Base-by-base conservation (phyloP, 495 filamentous ascomycete species). In the Penicillium maclennaniae region DNA sequence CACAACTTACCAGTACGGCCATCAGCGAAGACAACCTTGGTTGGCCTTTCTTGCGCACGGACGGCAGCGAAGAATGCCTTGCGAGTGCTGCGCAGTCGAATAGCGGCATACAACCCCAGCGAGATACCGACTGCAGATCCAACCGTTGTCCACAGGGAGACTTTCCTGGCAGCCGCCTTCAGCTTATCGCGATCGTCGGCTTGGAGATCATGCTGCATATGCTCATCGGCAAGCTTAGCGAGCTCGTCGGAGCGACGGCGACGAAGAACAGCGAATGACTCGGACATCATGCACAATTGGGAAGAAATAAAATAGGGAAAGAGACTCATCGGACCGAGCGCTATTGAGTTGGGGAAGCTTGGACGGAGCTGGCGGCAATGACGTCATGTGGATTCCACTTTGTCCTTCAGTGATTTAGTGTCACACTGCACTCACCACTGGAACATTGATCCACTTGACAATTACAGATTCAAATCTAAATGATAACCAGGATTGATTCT, bases 131-230 rank as follows among this genome's bases (percentile, higher is more conserved):
- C 41, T 0, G 82, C 65, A 1, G 82, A 81, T 14, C 85, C 86
- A 52, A 87, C 59, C 4, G 73, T 70, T 3, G 81, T 74, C 68
- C 82, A 76, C 4, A 69, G 69, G 14, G 71, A 73, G 16, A 86
- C 67, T 43, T 69, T 80, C 6, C 51, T 56, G 10, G 82, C 79
- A 7, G 85, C 86, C 6, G 55, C 67, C 25, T 73, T 70, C 10
- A 89, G 70, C 2, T 69, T 72, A 10, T 82, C 79, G 55, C 85
- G 84, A 60, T 89, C 85, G 12, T 74, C 68, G 53, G 76, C 55
- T 14, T 68, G 65, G 25, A 87, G 76, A 55, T 87, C 84, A 49
- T 85, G 76, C 48, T 87, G 71, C 28, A 85, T 48, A 67, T 87
- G 86, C 46, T 83, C 62, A 51, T 87, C 81, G 26, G 83, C 84